Conservation (phyloP, 257 asterid genomes). For the Galeopsis tetrahit region DNA sequence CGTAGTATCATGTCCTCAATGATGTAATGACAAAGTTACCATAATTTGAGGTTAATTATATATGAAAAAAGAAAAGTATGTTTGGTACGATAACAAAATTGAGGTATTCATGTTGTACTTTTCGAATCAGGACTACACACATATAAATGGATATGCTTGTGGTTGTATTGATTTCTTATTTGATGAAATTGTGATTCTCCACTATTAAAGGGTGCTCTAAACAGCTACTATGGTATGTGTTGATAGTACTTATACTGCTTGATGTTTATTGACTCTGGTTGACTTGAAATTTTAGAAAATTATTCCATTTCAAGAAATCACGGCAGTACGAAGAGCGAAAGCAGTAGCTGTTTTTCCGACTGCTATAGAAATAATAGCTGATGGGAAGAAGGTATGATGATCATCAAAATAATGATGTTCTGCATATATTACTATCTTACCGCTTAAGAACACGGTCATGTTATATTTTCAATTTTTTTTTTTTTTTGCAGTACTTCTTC, state of each 20-base stretch:
- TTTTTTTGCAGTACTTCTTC: conserved; percentile 80
- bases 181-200: conserved; percentile 27
- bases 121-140: not conserved
- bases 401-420: conserved; percentile 16
- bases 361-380: conserved; percentile 88
- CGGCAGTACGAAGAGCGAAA: conserved; percentile 84
- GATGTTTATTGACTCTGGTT: conserved; percentile 25
- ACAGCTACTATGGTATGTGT: conserved; percentile 7
- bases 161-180: conserved; percentile 21
- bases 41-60: conserved; percentile 14
- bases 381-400: conserved; percentile 76
- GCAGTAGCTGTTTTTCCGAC: conserved; percentile 93
- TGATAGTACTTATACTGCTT: conserved; percentile 23
- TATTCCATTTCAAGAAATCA: conserved; percentile 77
- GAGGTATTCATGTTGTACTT: conserved; percentile 18
- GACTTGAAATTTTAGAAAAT: conserved; percentile 58
- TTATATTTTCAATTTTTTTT: conserved; percentile 12
- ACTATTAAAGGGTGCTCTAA: conserved; percentile 21
- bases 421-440: not conserved
- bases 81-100: not conserved
- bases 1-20: conserved; percentile 12
- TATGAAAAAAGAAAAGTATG: not conserved
- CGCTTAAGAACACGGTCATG: not conserved
- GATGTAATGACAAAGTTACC: conserved; percentile 2
- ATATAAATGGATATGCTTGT: conserved; percentile 3